phyloP scores from a whole-genome alignment of 2,329 filamentous ascomycete genomes.

The Clarireedia homoeocarpa region DNA sequence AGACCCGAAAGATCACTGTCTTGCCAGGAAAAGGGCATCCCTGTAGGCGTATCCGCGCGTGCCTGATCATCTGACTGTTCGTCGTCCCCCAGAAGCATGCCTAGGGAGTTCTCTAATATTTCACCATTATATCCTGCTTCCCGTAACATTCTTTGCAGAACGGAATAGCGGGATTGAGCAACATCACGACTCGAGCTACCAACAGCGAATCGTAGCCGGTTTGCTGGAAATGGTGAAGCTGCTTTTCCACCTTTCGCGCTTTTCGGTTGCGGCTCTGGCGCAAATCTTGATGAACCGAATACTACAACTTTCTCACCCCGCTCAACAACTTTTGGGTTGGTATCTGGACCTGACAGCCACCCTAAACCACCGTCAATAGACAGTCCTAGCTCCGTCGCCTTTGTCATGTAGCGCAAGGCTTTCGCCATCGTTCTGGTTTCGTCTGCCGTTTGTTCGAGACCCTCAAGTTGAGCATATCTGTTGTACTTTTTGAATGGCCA shows the following conservation, averaged over 20 bases:
- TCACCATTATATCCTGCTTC: slow-evolving; percentile 23
- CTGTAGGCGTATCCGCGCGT: not conserved
- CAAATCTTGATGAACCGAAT: slow-evolving; percentile 36
- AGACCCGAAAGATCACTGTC: not conserved
- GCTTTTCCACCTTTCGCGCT: not conserved
- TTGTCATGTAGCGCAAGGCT: slow-evolving; percentile 48
- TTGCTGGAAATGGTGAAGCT: not conserved
- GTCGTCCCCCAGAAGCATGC: not conserved
- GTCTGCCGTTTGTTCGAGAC: slow-evolving; percentile 55
- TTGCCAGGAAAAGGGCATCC: not conserved
- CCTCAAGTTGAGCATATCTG: slow-evolving; percentile 50
- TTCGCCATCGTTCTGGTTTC: slow-evolving; percentile 53
- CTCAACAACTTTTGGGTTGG: slow-evolving; percentile 38
- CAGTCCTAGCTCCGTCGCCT: slow-evolving; percentile 55
- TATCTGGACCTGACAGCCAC: slow-evolving; percentile 56
- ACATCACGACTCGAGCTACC: not conserved
- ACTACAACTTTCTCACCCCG: slow-evolving; percentile 33
- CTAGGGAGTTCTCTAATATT: slow-evolving; percentile 6
- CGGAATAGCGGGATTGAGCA: not conserved
- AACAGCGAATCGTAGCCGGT: not conserved
- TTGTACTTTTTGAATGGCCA: slow-evolving; percentile 55
- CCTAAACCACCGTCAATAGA: slow-evolving; percentile 62
- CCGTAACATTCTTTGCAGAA: slow-evolving; percentile 18
- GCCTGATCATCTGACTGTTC: not conserved
- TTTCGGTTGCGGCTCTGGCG: slow-evolving; percentile 27